phyloP scores from a whole-genome alignment of 352 stramenopile species.

The Phytophthora pinifolia region DNA sequence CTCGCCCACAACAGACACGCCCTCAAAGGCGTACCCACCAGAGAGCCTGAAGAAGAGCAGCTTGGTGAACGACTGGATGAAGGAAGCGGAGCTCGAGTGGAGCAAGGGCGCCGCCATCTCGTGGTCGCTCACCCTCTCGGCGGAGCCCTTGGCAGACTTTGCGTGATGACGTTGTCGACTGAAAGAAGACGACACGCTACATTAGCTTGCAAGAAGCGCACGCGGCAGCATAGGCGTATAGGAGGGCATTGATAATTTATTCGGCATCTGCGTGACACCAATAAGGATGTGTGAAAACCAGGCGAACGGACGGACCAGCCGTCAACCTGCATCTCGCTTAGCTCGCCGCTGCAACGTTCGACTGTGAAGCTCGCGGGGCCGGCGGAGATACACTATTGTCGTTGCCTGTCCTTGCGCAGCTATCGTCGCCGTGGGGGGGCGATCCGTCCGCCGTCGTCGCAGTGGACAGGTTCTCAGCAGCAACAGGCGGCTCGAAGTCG shows the following conservation, averaged over 20 bases:
- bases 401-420: constrained; percentile 37
- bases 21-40: constrained; percentile 13
- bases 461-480: constrained; percentile 37
- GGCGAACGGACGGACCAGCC: not conserved
- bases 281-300: constrained; percentile 23
- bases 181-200: not conserved
- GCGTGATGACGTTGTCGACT: constrained; percentile 13
- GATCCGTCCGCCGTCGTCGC: constrained; percentile 45
- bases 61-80: constrained; percentile 57
- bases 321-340: constrained; percentile 4
- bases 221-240: constrained; percentile 14
- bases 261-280: constrained; percentile 27
- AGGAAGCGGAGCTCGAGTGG: constrained; percentile 60
- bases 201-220: constrained; percentile 8
- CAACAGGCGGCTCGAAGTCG: constrained; percentile 29
- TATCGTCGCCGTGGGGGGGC: constrained; percentile 34
- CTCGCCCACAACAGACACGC: constrained; percentile 8
- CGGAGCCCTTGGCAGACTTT: constrained; percentile 47
- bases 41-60: constrained; percentile 33
- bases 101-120: constrained; percentile 53
- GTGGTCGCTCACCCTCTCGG: constrained; percentile 53
- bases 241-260: constrained; percentile 43
- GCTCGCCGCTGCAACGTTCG: constrained; percentile 27
- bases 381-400: constrained; percentile 22
- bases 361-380: constrained; percentile 11